A percentile compares a stretch with the other conserved stretches of the same genome.
Conservation (phyloP, 768 basidiomycete genomes). For the Rubroboletus pulcherrimus region DNA sequence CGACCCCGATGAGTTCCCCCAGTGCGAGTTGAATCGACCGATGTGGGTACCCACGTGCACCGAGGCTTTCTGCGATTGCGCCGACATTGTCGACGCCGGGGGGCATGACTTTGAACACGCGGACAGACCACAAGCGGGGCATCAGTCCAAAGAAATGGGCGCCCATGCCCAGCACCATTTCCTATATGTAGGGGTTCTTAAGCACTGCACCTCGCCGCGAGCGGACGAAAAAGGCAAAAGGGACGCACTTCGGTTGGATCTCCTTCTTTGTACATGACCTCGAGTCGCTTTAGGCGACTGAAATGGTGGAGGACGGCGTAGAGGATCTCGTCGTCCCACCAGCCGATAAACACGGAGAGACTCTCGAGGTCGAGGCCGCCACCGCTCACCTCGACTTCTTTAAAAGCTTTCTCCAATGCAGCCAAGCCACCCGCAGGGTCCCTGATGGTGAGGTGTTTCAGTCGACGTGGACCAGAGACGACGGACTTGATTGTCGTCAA, state of each 20-base stretch:
- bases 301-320: slow-evolving; percentile 41
- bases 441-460: slow-evolving; percentile 22
- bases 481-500: slow-evolving; percentile 27
- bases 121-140: slow-evolving; percentile 35
- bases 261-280: slow-evolving; percentile 37
- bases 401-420: slow-evolving; percentile 26
- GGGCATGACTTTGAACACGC: slow-evolving; percentile 33
- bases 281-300: slow-evolving; percentile 33
- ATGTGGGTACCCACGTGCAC: slow-evolving; percentile 10
- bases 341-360: slow-evolving; percentile 34
- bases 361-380: slow-evolving; percentile 25
- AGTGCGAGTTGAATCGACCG: slow-evolving; percentile 9
- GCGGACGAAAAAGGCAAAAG: not conserved
- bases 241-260: slow-evolving; percentile 40
- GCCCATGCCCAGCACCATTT: slow-evolving; percentile 41
- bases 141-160: slow-evolving; percentile 39
- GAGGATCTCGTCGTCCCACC: slow-evolving; percentile 47
- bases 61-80: slow-evolving; percentile 1
- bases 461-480: slow-evolving; percentile 16
- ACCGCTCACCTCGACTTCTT: slow-evolving; percentile 20
- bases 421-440: slow-evolving; percentile 20
- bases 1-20: slow-evolving; percentile 7
- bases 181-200: slow-evolving; percentile 15
- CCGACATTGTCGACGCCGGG: slow-evolving; percentile 9
- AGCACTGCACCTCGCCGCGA: not conserved